These are phyloP conservation scores for Ramaria sp. DNA, from an alignment of 768 basidiomycete species.

Conservation along the genomic window DNA sequence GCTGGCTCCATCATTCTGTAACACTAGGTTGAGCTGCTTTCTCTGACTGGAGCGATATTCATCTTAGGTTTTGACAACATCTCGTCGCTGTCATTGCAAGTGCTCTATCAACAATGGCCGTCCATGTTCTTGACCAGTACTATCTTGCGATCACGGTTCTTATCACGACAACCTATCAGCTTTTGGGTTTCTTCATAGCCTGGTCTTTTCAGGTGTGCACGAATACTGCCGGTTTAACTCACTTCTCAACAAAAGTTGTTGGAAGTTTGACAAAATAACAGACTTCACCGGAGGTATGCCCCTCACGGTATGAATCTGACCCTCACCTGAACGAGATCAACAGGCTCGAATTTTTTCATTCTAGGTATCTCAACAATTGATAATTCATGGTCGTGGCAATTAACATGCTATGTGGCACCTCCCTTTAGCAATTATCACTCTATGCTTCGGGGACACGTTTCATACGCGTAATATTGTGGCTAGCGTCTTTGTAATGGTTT, in stretches of 20 bases:
- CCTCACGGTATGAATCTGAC: not conserved
- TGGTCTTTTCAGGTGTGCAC: constrained; percentile 42
- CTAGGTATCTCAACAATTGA: constrained; percentile 28
- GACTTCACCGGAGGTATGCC: constrained; percentile 48
- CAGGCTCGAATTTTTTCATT: constrained; percentile 59
- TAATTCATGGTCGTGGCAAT: not conserved
- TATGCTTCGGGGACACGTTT: constrained; percentile 51
- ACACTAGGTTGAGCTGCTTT: no score
- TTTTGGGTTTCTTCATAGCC: constrained; percentile 52
- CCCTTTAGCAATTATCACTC: constrained; percentile 41
- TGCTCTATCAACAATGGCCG: constrained; percentile 7
- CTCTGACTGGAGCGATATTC: no score
- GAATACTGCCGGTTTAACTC: not conserved
- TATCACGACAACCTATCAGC: constrained; percentile 43
- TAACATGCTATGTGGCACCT: not conserved
- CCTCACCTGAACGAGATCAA: constrained; percentile 10
- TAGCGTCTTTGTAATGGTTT: constrained; percentile 53
- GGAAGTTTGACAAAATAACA: constrained; percentile 61
- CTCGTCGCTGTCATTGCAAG: not conserved
- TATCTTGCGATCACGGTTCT: constrained; percentile 41
- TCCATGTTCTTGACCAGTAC: constrained; percentile 37
- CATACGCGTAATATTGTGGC: constrained; percentile 48
- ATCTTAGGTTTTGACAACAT: no score
- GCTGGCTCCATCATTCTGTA: no score
- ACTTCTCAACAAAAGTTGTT: not conserved